phyloP scores from a whole-genome alignment of 2,329 filamentous ascomycete genomes.

The Berkeleyomyces rouxiae region DNA sequence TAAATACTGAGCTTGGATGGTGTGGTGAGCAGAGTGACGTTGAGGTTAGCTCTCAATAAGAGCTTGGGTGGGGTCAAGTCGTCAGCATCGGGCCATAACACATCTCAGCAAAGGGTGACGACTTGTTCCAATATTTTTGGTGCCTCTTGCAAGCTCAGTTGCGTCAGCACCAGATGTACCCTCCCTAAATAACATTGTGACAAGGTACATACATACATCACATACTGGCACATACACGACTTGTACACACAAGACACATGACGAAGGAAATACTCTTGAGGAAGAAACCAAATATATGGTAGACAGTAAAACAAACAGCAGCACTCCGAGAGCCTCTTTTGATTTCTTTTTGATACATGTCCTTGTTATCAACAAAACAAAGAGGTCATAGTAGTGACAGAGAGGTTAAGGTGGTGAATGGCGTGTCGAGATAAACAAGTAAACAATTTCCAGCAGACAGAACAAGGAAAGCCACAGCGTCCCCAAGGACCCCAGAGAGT shows the following conservation, averaged over 20 bases:
- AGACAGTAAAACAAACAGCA: slow-evolving; percentile 1
- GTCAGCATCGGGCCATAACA: neutral
- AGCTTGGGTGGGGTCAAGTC: neutral
- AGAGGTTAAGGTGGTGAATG: neutral
- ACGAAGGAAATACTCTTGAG: neutral
- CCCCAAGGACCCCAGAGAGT: slow-evolving; percentile 46
- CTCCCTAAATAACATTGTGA: neutral
- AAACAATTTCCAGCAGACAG: slow-evolving; percentile 1
- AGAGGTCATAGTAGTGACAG: neutral
- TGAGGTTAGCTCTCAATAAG: neutral
- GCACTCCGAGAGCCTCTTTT: slow-evolving; percentile 5
- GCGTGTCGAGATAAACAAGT: neutral
- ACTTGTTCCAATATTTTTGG: neutral
- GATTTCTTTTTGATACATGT: slow-evolving; percentile 4
- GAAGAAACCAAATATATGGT: neutral
- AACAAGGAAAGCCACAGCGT: slow-evolving; percentile 18
- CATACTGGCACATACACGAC: neutral
- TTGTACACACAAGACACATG: neutral
- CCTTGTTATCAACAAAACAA: neutral
- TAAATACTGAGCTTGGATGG: neutral
- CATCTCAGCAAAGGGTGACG: neutral
- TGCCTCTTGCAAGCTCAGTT: neutral
- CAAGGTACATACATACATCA: neutral
- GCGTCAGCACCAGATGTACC: neutral
- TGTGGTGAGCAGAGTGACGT: neutral